Conservation (phyloP, 176 grass and related monocot genomes). For the Leersia perrieri region DNA sequence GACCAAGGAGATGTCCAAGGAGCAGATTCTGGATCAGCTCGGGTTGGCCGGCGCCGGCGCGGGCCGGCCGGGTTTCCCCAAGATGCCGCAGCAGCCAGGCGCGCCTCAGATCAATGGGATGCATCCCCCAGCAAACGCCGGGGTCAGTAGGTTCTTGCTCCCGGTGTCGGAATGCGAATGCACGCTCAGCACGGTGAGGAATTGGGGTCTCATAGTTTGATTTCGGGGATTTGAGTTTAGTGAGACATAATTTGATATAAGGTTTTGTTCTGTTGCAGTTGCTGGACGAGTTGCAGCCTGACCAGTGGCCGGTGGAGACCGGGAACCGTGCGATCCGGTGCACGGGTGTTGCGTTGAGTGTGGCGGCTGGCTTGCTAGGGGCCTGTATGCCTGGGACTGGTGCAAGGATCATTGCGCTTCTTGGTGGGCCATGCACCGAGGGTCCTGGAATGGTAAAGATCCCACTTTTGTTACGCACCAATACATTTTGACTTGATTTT, state of each 20-base stretch:
- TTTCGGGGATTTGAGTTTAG: neutral
- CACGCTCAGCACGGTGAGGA: slow-evolving; percentile 74
- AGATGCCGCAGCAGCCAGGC: slow-evolving; percentile 42
- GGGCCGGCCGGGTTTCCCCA: slow-evolving; percentile 57
- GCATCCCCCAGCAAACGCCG: slow-evolving; percentile 37
- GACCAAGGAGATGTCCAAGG: slow-evolving; percentile 91
- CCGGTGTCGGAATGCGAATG: slow-evolving; percentile 87
- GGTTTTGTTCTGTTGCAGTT: slow-evolving; percentile 48
- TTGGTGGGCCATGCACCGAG: slow-evolving; percentile 87
- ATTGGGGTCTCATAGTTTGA: neutral
- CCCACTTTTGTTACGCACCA: slow-evolving; percentile 14
- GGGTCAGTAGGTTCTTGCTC: slow-evolving; percentile 83
- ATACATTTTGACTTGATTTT: slow-evolving; percentile 1
- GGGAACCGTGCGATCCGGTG: slow-evolving; percentile 78
- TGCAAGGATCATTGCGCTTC: slow-evolving; percentile 80
- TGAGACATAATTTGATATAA: slow-evolving; percentile 1
- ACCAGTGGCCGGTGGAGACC: slow-evolving; percentile 84
- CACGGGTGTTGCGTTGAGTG: slow-evolving; percentile 87
- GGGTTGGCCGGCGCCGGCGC: slow-evolving; percentile 53
- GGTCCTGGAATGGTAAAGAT: slow-evolving; percentile 92
- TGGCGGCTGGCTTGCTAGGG: slow-evolving; percentile 85
- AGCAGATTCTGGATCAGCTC: slow-evolving; percentile 96
- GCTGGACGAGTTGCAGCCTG: slow-evolving; percentile 86
- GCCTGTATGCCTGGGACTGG: slow-evolving; percentile 88
- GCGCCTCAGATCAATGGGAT: slow-evolving; percentile 53